Conservation (phyloP, 2,329 filamentous ascomycete genomes). For the Fusarium floridanum region DNA sequence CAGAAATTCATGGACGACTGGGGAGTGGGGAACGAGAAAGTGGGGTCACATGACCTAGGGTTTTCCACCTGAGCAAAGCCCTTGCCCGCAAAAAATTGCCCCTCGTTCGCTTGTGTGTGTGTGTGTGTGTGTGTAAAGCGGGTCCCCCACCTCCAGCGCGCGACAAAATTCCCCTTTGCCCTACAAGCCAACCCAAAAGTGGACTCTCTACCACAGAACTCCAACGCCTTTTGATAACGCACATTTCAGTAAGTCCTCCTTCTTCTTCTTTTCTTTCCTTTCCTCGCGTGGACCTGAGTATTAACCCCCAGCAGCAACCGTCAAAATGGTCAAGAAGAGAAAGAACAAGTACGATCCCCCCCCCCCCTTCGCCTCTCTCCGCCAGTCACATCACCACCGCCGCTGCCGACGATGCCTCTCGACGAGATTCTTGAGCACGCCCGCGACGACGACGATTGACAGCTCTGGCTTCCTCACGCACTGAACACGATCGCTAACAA, state of each 20-base stretch:
- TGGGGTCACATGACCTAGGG: constrained; percentile 50
- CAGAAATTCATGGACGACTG: constrained; percentile 43
- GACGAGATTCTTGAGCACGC: constrained; percentile 24
- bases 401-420: constrained; percentile 33
- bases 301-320: constrained; percentile 62
- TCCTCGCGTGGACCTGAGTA: constrained; percentile 51
- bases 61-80: constrained; percentile 32
- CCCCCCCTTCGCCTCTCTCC: constrained; percentile 33
- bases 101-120: not conserved
- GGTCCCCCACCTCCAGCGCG: not conserved
- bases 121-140: not conserved
- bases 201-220: constrained; percentile 30
- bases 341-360: constrained; percentile 70
- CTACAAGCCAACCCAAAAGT: constrained; percentile 37
- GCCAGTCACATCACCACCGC: constrained; percentile 13
- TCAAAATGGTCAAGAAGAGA: constrained; percentile 80
- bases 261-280: constrained; percentile 40
- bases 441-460: constrained; percentile 27
- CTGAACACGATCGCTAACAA: constrained; percentile 32
- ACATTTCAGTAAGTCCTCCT: constrained; percentile 50
- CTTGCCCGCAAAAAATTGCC: constrained; percentile 26
- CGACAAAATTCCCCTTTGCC: constrained; percentile 26
- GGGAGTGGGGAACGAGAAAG: constrained; percentile 4
- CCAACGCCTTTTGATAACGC: constrained; percentile 47
- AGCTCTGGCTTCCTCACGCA: not conserved